Percentiles rank a stretch among this genome's conserved stretches.
These are phyloP conservation scores for Lactarius tabidus DNA, from an alignment of 768 basidiomycete species.

Conservation along the genomic window DNA sequence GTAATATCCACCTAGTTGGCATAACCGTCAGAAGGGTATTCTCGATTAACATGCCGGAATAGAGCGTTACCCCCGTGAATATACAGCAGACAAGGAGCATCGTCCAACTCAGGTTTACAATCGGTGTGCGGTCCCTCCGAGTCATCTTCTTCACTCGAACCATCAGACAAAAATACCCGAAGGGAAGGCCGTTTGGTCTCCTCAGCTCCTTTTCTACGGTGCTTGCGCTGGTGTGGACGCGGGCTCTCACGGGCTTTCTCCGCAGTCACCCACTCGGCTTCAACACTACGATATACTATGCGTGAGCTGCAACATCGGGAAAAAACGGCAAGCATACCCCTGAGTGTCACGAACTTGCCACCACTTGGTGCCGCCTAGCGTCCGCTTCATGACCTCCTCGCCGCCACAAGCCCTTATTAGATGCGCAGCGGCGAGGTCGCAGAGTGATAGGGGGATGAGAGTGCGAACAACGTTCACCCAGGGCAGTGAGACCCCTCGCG, in stretches of 20 bases:
- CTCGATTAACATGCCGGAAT: constrained; percentile 23
- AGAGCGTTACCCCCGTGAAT: constrained; percentile 59
- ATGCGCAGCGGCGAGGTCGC: constrained; percentile 66
- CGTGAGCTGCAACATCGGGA: not conserved
- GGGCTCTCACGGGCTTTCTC: constrained; percentile 41
- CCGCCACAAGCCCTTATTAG: constrained; percentile 81
- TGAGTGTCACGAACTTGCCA: constrained; percentile 41
- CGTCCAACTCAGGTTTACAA: constrained; percentile 64
- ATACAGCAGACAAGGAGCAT: constrained; percentile 82
- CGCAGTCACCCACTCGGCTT: constrained; percentile 83
- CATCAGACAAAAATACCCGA: not conserved
- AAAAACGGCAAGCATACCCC: constrained; percentile 49
- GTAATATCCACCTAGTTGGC: constrained; percentile 62
- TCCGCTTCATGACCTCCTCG: constrained; percentile 57
- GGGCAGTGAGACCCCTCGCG: constrained; percentile 76
- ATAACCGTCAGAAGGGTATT: not conserved
- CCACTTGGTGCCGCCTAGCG: constrained; percentile 91
- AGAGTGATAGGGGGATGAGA: constrained; percentile 65
- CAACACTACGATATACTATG: constrained; percentile 48
- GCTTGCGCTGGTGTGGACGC: constrained; percentile 67
- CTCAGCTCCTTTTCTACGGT: constrained; percentile 39
- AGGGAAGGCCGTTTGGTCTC: not conserved
- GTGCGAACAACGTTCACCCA: constrained; percentile 72
- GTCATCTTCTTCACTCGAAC: constrained; percentile 29
- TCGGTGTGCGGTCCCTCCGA: constrained; percentile 34